Evolutionary conservation across 2,329 filamentous ascomycete species (phyloP), one percentile per base, ranked within the genome.

Genomic region (Bipolaris gigantea): DNA sequence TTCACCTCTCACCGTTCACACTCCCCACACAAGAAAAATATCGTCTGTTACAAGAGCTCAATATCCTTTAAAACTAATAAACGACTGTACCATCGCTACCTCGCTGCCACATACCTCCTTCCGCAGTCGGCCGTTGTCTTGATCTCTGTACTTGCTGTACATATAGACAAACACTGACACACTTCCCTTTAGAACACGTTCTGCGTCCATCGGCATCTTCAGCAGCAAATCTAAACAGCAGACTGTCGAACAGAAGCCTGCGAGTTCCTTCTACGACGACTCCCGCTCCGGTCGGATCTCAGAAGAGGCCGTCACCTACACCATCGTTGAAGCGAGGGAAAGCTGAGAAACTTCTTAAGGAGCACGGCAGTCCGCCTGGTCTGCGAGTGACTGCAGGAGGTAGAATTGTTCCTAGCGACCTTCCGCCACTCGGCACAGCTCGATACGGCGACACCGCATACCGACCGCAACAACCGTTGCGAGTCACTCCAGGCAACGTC

Each of bases 351-450:
- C 75, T 81, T 38, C 75, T 81, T 64, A 79, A 80, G 58, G 76
- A 79, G 56, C 79, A 81, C 70, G 79, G 79, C 49, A 81, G 79
- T 34, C 79, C 79, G 33, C 77, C 76, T 19, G 77, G 79, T 53
- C 68, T 81, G 50, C 77, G 79, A 52, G 79, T 81, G 39, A 81
- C 79, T 44, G 79, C 79, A 56, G 79, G 79, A 35, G 79, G 79
- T n/a, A 76, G 79, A 16, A 77, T 81, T 56, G 79, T 81, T n/a
- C 79, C 79, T 13, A 79, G 74, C 47, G 79, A 75, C 54, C 64
- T 74, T 45, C 66, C 66, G 39, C 68, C 66, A n/a, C 59, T 75
- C 23, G 60, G 61, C 39, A 67, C 63, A 48, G 56, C 66, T 18
- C 66, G 69, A 49, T 71, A 67, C 54, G 63, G 60, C 50, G 67